phyloP scores from a whole-genome alignment of 805 yeast genomes.

The Priceomyces castillae region DNA sequence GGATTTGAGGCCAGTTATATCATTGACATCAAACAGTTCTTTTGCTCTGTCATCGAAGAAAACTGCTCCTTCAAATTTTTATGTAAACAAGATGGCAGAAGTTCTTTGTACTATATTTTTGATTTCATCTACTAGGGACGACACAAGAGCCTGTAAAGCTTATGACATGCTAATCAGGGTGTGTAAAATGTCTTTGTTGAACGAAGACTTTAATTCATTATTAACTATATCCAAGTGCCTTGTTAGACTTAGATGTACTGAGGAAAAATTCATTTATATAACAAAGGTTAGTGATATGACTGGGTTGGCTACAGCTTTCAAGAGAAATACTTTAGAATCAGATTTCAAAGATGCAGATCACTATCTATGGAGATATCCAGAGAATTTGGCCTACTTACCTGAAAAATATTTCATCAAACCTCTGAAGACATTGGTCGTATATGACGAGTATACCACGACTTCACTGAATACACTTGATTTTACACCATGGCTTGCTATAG shows the following conservation, averaged over 20 bases:
- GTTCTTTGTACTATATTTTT: conserved; percentile 26
- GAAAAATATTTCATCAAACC: conserved; percentile 41
- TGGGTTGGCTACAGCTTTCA: conserved; percentile 60
- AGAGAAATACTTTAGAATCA: conserved; percentile 41
- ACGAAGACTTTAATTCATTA: conserved; percentile 34
- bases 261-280: conserved; percentile 45
- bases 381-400: conserved; percentile 49
- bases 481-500: conserved; percentile 50
- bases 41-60: conserved; percentile 9
- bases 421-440: conserved; percentile 22
- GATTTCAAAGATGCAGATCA: conserved; percentile 14
- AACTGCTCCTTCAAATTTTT: conserved; percentile 9
- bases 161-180: conserved; percentile 33
- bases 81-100: conserved; percentile 20
- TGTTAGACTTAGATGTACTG: conserved; percentile 51
- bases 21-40: conserved; percentile 21
- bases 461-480: conserved; percentile 34
- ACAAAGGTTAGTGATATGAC: conserved; percentile 59
- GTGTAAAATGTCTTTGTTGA: conserved; percentile 33
- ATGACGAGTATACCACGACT: conserved; percentile 11
- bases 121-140: conserved; percentile 19
- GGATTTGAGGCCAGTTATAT: conserved; percentile 26
- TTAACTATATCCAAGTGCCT: conserved; percentile 52
- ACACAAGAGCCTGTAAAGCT: conserved; percentile 25
- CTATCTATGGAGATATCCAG: conserved; percentile 62